Conservation (phyloP, 495 filamentous ascomycete species). For the Acidiella bohemica region DNA sequence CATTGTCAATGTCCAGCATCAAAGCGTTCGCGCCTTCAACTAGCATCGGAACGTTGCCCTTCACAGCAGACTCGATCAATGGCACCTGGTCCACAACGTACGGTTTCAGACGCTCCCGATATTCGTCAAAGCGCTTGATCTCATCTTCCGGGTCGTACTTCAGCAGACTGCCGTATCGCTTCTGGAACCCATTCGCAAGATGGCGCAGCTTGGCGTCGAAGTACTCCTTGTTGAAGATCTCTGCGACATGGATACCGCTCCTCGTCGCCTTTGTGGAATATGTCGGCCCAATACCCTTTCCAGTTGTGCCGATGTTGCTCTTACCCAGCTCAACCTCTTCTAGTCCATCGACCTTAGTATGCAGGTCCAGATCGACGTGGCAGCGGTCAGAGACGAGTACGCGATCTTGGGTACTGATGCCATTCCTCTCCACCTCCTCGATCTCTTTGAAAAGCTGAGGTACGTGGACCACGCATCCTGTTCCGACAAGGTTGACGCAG, state of each 20-base stretch:
- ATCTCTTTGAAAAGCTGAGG: constrained; percentile 83
- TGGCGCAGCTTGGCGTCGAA: constrained; percentile 62
- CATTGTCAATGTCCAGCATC: constrained; percentile 60
- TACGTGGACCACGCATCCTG: constrained; percentile 73
- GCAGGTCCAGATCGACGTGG: constrained; percentile 74
- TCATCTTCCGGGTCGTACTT: constrained; percentile 72
- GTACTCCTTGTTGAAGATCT: constrained; percentile 57
- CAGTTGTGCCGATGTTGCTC: constrained; percentile 43
- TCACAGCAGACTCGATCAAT: constrained; percentile 42
- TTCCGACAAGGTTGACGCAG: constrained; percentile 69
- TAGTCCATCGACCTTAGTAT: constrained; percentile 67
- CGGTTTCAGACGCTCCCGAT: constrained; percentile 50
- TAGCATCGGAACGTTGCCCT: constrained; percentile 50
- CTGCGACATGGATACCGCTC: constrained; percentile 58
- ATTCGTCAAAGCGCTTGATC: constrained; percentile 55
- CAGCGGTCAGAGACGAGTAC: constrained; percentile 71
- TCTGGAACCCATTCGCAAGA: constrained; percentile 52
- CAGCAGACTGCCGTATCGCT: constrained; percentile 59
- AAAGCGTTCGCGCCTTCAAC: constrained; percentile 87
- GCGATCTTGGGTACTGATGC: constrained; percentile 50
- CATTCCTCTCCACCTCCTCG: constrained; percentile 53
- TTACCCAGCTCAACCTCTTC: constrained; percentile 62
- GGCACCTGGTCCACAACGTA: constrained; percentile 58
- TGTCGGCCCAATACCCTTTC: constrained; percentile 40
- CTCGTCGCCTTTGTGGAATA: constrained; percentile 72